Base-by-base conservation (phyloP, 306 rosid genomes). In the Quillaja saponaria region DNA sequence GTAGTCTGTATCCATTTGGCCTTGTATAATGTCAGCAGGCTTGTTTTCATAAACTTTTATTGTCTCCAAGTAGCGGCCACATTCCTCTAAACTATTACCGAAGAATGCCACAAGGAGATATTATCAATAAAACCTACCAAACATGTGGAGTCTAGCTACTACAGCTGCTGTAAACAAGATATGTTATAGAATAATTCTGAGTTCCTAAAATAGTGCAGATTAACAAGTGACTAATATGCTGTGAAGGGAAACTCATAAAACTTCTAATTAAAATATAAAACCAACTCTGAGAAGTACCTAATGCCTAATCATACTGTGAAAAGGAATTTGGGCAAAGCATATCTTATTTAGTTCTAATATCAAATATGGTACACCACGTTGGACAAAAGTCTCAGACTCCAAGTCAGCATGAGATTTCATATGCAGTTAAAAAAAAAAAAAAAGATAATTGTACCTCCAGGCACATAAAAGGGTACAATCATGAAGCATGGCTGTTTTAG, bases 61-160 rank as follows among this genome's bases (percentile, higher is more conserved):
- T 15, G 95, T 92, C 77, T 92, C 98, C 87, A 92, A 69, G 73
- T 92, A 92, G 64, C 96, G 98, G 45, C 98, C 98, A 59, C 98
- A 92, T 75, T 88, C 98, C 90, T 92, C 98, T 79, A 92, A 72
- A 73, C 98, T 91, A 70, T 19, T 62, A 50, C 56, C 68, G 45
- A 5, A 63, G 34, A 55, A 77, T 31, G 63, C 60, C 15, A 34
- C 18, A 40, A 48, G 53, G 15, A 57, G 0, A 12, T 5, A 9
- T 3, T 9, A 40, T 6, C n/a, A 34, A 17, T 60, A 73, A 46
- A 28, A 68, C 17, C 53, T 47, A 63, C 44, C 48, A 63, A 48
- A 58, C 62, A 16, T 18, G 61, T 73, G 52, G 61, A 72, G 68
- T 62, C 59, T 42, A 15, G 47, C 28, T 55, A 69, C 57, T 19